Evolutionary conservation across 495 filamentous ascomycete species (phyloP).

Genomic region (Saxophila tyrrhenica): DNA sequence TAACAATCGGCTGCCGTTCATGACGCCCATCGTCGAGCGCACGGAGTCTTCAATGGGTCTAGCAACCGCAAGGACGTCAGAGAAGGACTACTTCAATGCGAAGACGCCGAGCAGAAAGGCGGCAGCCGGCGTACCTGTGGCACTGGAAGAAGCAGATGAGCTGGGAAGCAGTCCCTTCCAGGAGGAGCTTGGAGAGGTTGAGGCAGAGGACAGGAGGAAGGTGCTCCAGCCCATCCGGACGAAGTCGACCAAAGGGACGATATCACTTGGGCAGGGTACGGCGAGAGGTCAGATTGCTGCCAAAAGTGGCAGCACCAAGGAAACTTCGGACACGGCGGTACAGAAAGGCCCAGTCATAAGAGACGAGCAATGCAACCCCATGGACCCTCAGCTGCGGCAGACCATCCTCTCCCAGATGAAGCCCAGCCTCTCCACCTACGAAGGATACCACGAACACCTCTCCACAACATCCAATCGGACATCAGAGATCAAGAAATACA

Average conservation of each 20-base stretch:
- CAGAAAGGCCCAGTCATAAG: constrained; percentile 58
- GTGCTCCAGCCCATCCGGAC: constrained; percentile 38
- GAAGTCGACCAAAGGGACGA: constrained; percentile 22
- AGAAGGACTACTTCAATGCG: constrained; percentile 44
- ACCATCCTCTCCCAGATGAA: constrained; percentile 61
- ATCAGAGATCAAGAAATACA: constrained; percentile 66
- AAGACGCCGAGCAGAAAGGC: constrained; percentile 61
- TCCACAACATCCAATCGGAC: constrained; percentile 47
- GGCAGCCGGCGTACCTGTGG: constrained; percentile 29
- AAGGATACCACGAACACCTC: constrained; percentile 64
- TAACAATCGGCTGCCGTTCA: constrained; percentile 85
- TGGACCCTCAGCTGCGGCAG: constrained; percentile 58
- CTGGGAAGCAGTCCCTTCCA: constrained; percentile 59
- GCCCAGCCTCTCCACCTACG: constrained; percentile 58
- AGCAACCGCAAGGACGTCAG: constrained; percentile 38
- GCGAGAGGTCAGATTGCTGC: constrained; percentile 16
- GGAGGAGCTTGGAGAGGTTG: constrained; percentile 38
- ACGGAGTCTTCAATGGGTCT: constrained; percentile 75
- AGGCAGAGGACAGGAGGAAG: constrained; percentile 26
- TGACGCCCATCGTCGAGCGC: constrained; percentile 95
- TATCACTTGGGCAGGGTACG: constrained; percentile 15
- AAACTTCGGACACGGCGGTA: background rate
- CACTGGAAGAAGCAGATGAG: constrained; percentile 39
- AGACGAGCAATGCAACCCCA: constrained; percentile 78
- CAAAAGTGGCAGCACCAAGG: background rate